These are phyloP conservation scores for Wickerhamomyces queroliae DNA, from an alignment of 805 yeast genomes.

Conservation along the genomic window DNA sequence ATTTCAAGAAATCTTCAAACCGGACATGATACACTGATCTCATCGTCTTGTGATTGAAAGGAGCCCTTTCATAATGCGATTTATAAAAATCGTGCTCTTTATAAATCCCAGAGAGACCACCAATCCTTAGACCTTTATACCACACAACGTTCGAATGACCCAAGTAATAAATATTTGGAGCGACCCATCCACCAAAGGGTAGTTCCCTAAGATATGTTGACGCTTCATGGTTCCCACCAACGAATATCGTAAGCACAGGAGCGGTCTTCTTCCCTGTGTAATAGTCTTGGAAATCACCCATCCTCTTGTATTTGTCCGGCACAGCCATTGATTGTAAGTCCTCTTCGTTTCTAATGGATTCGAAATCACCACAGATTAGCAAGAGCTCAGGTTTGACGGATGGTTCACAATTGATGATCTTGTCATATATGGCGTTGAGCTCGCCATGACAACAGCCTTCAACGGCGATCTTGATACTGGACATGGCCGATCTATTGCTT, in stretches of 20 bases:
- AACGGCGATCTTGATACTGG: conserved; percentile 39
- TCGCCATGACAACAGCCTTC: conserved; percentile 93
- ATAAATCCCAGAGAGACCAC: conserved; percentile 83
- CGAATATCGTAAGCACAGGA: conserved; percentile 72
- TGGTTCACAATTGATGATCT: too few species aligned
- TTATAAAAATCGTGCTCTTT: conserved; percentile 43
- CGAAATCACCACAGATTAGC: conserved; percentile 89
- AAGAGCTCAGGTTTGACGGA: conserved; percentile 64
- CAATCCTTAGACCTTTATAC: conserved; percentile 71
- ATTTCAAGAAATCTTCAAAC: conserved; percentile 48
- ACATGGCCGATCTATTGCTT: too few species aligned
- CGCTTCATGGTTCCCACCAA: conserved; percentile 96
- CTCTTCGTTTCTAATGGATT: conserved; percentile 57
- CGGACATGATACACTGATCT: conserved; percentile 69
- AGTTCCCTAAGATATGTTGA: conserved; percentile 70
- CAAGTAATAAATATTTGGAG: conserved; percentile 78
- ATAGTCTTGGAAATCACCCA: conserved; percentile 81
- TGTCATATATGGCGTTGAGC: conserved; percentile 49
- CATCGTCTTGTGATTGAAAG: conserved; percentile 40
- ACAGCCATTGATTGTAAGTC: conserved; percentile 72
- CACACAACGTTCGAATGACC: conserved; percentile 75
- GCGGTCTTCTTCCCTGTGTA: conserved; percentile 56
- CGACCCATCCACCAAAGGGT: conserved; percentile 88
- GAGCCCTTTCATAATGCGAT: conserved; percentile 37
- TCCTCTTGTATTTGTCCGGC: conserved; percentile 65